Conservation (phyloP, 73 alveolate genomes). For the Paramecium biaurelia region DNA sequence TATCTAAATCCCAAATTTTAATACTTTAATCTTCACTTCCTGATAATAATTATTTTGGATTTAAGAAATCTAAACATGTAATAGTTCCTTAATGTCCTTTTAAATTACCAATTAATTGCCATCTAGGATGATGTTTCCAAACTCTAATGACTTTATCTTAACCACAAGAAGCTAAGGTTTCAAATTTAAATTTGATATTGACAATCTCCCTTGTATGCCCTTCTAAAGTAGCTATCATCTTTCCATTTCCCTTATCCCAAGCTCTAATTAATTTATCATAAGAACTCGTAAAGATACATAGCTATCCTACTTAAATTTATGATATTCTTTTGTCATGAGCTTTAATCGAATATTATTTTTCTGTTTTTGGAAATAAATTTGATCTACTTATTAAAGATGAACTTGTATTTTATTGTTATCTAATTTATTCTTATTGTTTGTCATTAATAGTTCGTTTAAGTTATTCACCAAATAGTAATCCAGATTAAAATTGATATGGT, state of each 20-base stretch:
- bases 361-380: neutral
- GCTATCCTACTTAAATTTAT: neutral
- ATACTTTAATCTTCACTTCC: conserved; percentile 43
- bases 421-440: neutral
- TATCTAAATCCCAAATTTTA: conserved; percentile 20
- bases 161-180: conserved; percentile 5
- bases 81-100: neutral
- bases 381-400: neutral
- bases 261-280: conserved; percentile 26
- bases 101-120: conserved; percentile 29
- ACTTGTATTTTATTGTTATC: neutral
- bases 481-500: neutral
- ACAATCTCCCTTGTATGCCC: conserved; percentile 39
- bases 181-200: neutral
- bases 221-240: neutral
- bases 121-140: conserved; percentile 41
- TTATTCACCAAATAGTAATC: neutral
- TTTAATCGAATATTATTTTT: neutral
- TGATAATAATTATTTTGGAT: neutral
- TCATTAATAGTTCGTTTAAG: neutral
- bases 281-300: neutral
- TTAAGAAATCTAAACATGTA: conserved; percentile 1
- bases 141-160: neutral
- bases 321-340: conserved; percentile 17
- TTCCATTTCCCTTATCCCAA: neutral